Base-by-base conservation (phyloP, 2,329 filamentous ascomycete genomes). In the Didymella arachidicola region DNA sequence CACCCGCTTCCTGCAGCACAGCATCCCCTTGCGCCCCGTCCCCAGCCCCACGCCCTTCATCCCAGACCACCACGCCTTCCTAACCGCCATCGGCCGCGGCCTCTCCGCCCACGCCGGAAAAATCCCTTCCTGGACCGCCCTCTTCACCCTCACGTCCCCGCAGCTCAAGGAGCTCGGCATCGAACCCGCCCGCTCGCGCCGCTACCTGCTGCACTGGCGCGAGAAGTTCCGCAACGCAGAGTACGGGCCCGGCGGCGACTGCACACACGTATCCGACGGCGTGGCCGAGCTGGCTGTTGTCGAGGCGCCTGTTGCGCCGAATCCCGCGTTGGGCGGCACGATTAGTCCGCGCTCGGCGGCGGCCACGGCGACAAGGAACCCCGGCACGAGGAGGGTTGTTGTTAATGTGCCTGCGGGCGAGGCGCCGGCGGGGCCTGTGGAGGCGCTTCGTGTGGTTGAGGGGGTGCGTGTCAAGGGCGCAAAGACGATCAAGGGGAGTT, bases 1-100 rank as follows among this genome's bases (percentile, higher is more conserved):
- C 68, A 53, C 70, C 52, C 77, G 78, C 39, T 64, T 67, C 55
- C 72, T 78, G 22, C 78, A 80, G 61, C 70, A 76, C 59, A 75
- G 75, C 48, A 78, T 79, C 29, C 75, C 78, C 19, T 67, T 75
- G 57, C 74, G 73, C 14, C 74, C 73, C n/a, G 76, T 89, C 27
- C 93, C 93, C 2, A 73, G 83, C 25, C 90, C 93, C 0, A 96
- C 90, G 36, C 91, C 92, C 1, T 93, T 96, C 70, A 88, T 96
- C 38, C 94, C 93, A 30, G 89, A 97, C 75, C 87, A 92, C 39
- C 76, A 84, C 68, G 95, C 93, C 16, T 97, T 99, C 79, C 88
- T 98, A 62, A 92, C 86, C 34, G 83, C 97, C 59, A 97, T 98
- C 78, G 95, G 95, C 68, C 93, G 95, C 63, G 89, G 89, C 69